These are phyloP conservation scores for Phytophthora citrophthora DNA, from an alignment of 352 stramenopile genomes.

Conservation along the genomic window DNA sequence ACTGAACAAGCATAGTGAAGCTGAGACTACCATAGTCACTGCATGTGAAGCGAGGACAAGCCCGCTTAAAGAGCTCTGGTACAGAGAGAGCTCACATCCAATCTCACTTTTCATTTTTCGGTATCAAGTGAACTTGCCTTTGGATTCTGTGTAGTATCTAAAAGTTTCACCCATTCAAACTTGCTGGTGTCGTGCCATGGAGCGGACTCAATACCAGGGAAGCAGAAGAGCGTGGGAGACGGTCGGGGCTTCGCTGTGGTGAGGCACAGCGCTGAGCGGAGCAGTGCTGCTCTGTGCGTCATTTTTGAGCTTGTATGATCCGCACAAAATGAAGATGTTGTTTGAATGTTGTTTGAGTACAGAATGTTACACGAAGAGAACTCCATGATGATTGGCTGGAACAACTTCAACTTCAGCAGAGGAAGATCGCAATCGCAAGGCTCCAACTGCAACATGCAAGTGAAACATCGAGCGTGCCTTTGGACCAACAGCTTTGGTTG, in stretches of 20 bases:
- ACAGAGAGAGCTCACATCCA: too few relatives aligned
- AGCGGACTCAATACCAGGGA: conserved; percentile 68
- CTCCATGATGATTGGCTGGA: conserved; percentile 9
- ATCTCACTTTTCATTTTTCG: too few relatives aligned
- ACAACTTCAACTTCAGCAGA: conserved; percentile 22
- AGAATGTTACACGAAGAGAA: conserved; percentile 4
- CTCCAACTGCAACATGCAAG: not conserved
- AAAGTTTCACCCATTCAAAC: conserved; percentile 69
- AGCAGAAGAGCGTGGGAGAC: conserved; percentile 83
- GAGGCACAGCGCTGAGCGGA: conserved; percentile 80
- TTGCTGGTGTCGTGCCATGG: conserved; percentile 65
- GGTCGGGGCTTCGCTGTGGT: conserved; percentile 85
- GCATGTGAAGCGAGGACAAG: too few relatives aligned
- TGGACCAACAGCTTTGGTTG: not conserved
- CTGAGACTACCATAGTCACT: too few relatives aligned
- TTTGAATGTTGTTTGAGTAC: conserved; percentile 8
- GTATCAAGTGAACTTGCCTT: too few relatives aligned
- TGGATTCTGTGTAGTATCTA: too few relatives aligned
- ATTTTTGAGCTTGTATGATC: conserved; percentile 8
- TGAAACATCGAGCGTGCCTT: not conserved
- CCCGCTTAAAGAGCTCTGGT: too few relatives aligned
- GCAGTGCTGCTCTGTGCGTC: conserved; percentile 59
- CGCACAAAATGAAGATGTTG: not conserved
- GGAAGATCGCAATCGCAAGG: too few relatives aligned
- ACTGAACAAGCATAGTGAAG: too few relatives aligned